These are phyloP conservation scores for Rosa multiflora DNA, from an alignment of 306 rosid species.

Conservation along the genomic window DNA sequence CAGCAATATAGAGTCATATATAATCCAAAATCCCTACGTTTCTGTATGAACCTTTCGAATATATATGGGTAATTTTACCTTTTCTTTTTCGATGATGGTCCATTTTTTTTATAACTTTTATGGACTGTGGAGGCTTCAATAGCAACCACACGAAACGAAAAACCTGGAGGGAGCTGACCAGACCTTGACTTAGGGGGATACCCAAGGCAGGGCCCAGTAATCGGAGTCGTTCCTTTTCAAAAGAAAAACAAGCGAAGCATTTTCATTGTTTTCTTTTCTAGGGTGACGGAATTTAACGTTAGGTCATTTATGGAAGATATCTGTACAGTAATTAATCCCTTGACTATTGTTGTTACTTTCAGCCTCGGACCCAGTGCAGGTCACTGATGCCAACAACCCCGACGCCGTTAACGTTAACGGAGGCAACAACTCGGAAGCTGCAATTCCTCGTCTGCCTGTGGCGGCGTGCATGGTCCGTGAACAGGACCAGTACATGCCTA, in stretches of 20 bases:
- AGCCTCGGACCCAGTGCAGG: not conserved
- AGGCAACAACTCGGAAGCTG: not conserved
- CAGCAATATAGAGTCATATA: not conserved
- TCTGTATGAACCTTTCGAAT: not conserved
- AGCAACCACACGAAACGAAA: no score
- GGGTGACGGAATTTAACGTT: not conserved
- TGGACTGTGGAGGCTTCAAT: no score
- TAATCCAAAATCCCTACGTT: no score
- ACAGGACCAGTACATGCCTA: constrained; percentile 79
- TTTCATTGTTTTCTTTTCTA: not conserved
- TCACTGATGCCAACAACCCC: not conserved
- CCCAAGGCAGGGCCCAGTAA: not conserved
- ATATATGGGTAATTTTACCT: no score
- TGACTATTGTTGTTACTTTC: not conserved
- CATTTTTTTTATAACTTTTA: not conserved
- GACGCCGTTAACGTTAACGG: not conserved
- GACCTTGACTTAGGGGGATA: not conserved
- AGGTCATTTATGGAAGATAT: constrained; percentile 10
- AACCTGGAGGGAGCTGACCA: not conserved
- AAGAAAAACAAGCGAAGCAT: no score
- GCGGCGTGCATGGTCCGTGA: constrained; percentile 35
- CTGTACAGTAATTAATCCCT: constrained; percentile 13
- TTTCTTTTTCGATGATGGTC: no score
- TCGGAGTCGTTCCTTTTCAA: not conserved
- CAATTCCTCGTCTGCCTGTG: not conserved